Conservation (phyloP, 208 protist species). For the Wallacemonas collosoma region DNA sequence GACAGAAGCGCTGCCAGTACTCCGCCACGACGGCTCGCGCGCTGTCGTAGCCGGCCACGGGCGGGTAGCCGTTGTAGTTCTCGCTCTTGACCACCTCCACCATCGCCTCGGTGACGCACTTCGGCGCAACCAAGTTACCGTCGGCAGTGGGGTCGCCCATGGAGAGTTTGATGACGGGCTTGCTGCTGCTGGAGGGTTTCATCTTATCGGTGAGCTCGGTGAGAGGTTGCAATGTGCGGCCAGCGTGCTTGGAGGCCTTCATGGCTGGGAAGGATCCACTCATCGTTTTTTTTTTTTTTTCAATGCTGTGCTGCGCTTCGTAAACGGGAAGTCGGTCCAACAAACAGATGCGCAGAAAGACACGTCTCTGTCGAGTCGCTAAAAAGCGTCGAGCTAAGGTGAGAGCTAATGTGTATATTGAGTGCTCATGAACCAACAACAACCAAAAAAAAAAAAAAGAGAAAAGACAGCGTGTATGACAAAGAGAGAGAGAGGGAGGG, state of each 20-base stretch:
- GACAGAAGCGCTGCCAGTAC: conserved; percentile 21
- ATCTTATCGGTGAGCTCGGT: conserved; percentile 31
- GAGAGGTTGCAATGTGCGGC: conserved; percentile 24
- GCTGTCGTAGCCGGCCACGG: conserved; percentile 28
- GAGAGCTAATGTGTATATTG: too few relatives aligned
- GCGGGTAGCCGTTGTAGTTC: conserved; percentile 53
- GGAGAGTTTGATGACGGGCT: conserved; percentile 26
- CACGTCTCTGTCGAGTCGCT: too few relatives aligned
- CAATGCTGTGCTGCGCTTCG: not conserved
- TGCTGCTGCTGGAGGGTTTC: conserved; percentile 22
- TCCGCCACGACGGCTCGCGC: conserved; percentile 38
- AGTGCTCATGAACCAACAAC: not conserved
- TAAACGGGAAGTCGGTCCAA: too few relatives aligned
- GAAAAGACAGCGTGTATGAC: not conserved
- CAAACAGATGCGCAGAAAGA: too few relatives aligned
- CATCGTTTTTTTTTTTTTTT: not conserved
- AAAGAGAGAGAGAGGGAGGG: not conserved
- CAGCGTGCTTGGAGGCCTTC: conserved; percentile 13
- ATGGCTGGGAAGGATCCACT: conserved; percentile 16
- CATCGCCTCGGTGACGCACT: conserved; percentile 36
- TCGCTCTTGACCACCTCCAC: conserved; percentile 28
- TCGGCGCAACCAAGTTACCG: conserved; percentile 56
- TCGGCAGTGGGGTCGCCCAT: conserved; percentile 61
- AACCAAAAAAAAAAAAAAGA: not conserved
- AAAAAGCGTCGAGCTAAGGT: too few relatives aligned